Base-by-base conservation (phyloP, 345 rosid genomes). In the Euclidium syriacum region DNA sequence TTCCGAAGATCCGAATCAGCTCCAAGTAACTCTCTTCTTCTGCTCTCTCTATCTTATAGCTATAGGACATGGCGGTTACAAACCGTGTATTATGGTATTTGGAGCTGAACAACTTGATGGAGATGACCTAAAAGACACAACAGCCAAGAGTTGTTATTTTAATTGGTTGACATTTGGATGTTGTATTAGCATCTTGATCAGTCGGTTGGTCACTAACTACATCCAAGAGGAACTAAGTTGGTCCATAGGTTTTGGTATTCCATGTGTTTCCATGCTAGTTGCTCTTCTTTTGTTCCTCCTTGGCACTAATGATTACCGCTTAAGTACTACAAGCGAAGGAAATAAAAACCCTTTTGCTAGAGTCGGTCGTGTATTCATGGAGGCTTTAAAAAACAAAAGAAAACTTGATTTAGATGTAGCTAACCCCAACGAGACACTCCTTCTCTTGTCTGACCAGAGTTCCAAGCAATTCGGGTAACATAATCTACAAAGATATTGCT, bases 1-100 rank as follows among this genome's bases (percentile, higher is more conserved):
- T 15, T 25, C 9, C 54, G 11, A 60, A 52, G 73, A 60, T 32
- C 19, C n/a, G n/a, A n/a, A n/a, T n/a, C n/a, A n/a, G n/a, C n/a
- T 70, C 20, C 81, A 70, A 66, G 66, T 53, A 25, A 22, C 59
- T 8, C 40, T 69, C 11, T 30, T 70, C 46, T 72, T 77, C 65
- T 50, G 44, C 54, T 58, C 84, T n/a, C 53, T 80, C 0, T 80
- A 65, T 46, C 67, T 77, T 29, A 56, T 80, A 16, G 84, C 82
- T 24, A 0, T 80, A 8, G 82, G 65, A 19, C 62, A 70, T 43
- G 74, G 78, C 6, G 96, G 92, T 24, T 82, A 79, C 70, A 80
- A 77, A 43, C 96, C 96, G n/a, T 86, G 98, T 53, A 84, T 86
- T 23, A 87, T 78, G 40, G 91, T 88, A 6, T 91, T 88, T 64